These are phyloP conservation scores for Pichia sp. DNA, from an alignment of 1,139 yeast genomes.

Conservation along the genomic window DNA sequence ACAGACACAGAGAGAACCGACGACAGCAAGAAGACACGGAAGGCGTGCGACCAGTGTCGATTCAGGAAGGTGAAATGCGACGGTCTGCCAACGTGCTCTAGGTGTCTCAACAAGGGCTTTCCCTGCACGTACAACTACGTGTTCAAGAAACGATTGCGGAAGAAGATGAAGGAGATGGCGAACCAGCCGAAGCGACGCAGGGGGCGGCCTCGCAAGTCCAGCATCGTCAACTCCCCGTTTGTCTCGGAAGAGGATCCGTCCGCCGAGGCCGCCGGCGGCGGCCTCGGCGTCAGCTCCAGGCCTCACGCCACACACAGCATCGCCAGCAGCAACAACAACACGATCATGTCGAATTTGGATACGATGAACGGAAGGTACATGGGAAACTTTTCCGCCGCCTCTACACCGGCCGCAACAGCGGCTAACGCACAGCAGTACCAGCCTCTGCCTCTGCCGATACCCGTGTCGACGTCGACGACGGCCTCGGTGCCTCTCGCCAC, in stretches of 20 bases:
- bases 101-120: constrained; percentile 34
- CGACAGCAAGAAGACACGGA: constrained; percentile 37
- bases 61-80: constrained; percentile 22
- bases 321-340: neutral
- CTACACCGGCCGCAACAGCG: neutral
- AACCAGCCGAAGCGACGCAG: constrained; percentile 11
- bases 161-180: neutral
- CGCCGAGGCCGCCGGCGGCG: neutral
- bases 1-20: constrained; percentile 20
- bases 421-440: too few relatives aligned
- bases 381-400: neutral
- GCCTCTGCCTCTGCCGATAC: too few relatives aligned
- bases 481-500: too few relatives aligned
- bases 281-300: neutral
- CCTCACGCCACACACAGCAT: neutral
- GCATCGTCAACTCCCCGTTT: neutral
- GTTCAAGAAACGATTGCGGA: constrained; percentile 25
- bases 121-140: constrained; percentile 35
- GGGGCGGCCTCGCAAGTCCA: constrained; percentile 12
- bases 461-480: too few relatives aligned
- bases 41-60: constrained; percentile 44
- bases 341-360: neutral
- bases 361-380: neutral
- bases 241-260: neutral
- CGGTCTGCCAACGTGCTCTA: constrained; percentile 16